Evolutionary conservation across 257 asterid species (phyloP).

Genomic region (Thymus quinquecostatus): DNA sequence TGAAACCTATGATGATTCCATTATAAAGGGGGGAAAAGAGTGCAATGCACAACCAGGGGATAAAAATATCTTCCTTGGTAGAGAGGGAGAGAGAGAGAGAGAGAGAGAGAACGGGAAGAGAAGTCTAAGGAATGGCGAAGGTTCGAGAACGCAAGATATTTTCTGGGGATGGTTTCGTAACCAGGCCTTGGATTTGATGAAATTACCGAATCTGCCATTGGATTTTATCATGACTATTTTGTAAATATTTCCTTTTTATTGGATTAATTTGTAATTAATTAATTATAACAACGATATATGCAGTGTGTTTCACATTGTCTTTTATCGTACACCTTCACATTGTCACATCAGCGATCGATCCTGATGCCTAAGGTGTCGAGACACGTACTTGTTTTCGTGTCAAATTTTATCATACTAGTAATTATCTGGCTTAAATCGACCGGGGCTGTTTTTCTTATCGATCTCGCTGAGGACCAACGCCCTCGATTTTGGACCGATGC

Average conservation of each 20-base stretch:
- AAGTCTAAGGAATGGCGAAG: constrained; percentile 34
- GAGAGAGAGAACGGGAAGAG: neutral
- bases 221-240: neutral
- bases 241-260: no score
- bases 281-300: no score
- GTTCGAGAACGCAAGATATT: constrained; percentile 75
- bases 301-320: neutral
- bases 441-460: no score
- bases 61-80: constrained; percentile 42
- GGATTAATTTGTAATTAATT: no score
- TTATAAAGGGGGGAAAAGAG: constrained; percentile 10
- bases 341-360: no score
- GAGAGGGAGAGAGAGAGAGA: constrained; percentile 12
- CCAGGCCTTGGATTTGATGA: neutral
- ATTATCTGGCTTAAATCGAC: no score
- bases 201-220: constrained; percentile 50
- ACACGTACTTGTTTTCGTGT: no score
- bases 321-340: no score
- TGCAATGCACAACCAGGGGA: constrained; percentile 7
- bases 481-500: no score
- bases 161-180: constrained; percentile 24
- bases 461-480: no score
- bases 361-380: no score
- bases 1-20: neutral
- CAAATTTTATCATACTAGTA: no score